Percentiles rank a stretch among this genome's conserved stretches.
phyloP scores from a whole-genome alignment of 163 green algal genomes.

The Scenedesmus sp. region DNA sequence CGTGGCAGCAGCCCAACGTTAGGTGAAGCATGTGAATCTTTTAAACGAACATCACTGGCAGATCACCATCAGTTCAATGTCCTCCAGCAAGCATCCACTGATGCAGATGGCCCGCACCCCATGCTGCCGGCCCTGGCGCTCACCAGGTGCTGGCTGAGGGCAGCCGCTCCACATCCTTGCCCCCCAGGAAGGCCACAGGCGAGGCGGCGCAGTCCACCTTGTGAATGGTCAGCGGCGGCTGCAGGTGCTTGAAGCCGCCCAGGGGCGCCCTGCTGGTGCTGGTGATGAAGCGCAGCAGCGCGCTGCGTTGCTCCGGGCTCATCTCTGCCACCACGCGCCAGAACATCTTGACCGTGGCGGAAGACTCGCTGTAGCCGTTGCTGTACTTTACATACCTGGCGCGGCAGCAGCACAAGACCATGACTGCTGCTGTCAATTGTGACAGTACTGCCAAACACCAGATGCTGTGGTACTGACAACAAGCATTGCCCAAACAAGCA shows the following conservation, averaged over 20 bases:
- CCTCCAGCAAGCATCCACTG: not conserved
- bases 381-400: constrained; percentile 54
- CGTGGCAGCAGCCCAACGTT: not conserved
- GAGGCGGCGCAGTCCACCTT: constrained; percentile 73
- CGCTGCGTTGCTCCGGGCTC: constrained; percentile 62
- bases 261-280: constrained; percentile 84
- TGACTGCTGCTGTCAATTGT: too few species aligned
- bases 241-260: constrained; percentile 89
- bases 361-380: constrained; percentile 75
- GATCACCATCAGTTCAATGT: not conserved
- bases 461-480: too few species aligned
- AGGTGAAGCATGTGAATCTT: not conserved
- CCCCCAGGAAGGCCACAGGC: constrained; percentile 73
- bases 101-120: not conserved
- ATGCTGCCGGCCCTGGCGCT: not conserved
- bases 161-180: constrained; percentile 89
- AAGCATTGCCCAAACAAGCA: too few species aligned
- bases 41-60: not conserved
- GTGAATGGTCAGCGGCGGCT: constrained; percentile 90
- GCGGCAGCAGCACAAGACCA: not conserved
- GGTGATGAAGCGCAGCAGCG: constrained; percentile 91
- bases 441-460: too few species aligned
- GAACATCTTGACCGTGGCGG: constrained; percentile 82
- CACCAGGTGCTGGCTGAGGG: constrained; percentile 74
- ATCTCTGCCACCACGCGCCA: constrained; percentile 82